Conservation (phyloP, 257 asterid genomes). For the Datura wrightii region DNA sequence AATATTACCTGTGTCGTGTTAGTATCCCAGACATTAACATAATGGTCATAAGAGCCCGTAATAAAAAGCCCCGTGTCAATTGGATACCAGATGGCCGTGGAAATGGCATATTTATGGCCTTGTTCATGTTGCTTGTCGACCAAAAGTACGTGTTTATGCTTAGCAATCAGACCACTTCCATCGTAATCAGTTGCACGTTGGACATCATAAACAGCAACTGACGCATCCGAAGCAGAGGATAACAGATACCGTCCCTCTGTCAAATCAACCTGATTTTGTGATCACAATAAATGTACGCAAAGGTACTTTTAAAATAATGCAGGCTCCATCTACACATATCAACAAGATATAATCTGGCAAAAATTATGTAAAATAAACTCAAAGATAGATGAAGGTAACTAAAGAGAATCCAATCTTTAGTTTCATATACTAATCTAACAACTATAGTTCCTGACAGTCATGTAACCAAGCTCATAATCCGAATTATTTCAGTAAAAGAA, state of each 20-base stretch:
- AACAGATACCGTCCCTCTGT: conserved; percentile 93
- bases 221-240: conserved; percentile 90
- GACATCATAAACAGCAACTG: conserved; percentile 84
- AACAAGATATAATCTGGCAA: conserved; percentile 15
- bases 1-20: conserved; percentile 73
- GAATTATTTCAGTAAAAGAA: not conserved
- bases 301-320: conserved; percentile 38
- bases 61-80: conserved; percentile 90
- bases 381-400: conserved; percentile 3
- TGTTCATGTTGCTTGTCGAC: conserved; percentile 88
- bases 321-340: conserved; percentile 28
- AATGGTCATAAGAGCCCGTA: conserved; percentile 95
- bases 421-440: not conserved
- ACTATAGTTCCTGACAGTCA: not conserved
- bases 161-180: conserved; percentile 70
- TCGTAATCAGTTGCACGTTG: conserved; percentile 71
- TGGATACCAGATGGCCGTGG: conserved; percentile 97
- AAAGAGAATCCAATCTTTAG: not conserved
- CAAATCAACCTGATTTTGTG: conserved; percentile 96
- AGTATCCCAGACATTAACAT: conserved; percentile 96
- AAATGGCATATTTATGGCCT: conserved; percentile 79
- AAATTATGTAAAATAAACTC: not conserved
- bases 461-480: not conserved
- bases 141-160: conserved; percentile 67
- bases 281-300: conserved; percentile 55